Percentiles rank a stretch among this genome's conserved stretches.
Evolutionary conservation across 208 protist genomes (phyloP).

Genomic region (Vickermania ingenoplastis): DNA sequence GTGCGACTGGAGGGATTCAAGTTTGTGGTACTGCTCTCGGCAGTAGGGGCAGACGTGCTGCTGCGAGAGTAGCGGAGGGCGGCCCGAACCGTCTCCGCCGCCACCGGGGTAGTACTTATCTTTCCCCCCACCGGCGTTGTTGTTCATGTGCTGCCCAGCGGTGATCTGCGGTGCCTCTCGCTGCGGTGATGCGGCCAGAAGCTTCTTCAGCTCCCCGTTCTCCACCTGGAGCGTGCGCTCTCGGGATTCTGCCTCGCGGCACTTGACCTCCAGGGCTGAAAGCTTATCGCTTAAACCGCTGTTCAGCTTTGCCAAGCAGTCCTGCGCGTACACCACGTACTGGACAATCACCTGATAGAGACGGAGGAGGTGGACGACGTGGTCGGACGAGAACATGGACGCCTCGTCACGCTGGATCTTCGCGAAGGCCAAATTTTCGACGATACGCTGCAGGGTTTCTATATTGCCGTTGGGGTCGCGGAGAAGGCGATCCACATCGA

Average conservation of each 20-base stretch:
- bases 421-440: slow-evolving; percentile 85
- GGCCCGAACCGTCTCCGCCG: slow-evolving; percentile 9
- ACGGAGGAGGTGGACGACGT: slow-evolving; percentile 79
- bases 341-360: slow-evolving; percentile 81
- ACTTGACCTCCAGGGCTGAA: slow-evolving; percentile 28
- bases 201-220: slow-evolving; percentile 52
- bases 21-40: slow-evolving; percentile 73
- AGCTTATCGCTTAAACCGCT: slow-evolving; percentile 49
- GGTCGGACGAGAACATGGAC: slow-evolving; percentile 72
- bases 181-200: slow-evolving; percentile 13
- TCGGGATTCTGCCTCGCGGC: slow-evolving; percentile 19
- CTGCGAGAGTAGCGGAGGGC: background rate
- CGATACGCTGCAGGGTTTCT: slow-evolving; percentile 77
- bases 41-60: slow-evolving; percentile 48
- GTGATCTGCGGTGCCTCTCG: slow-evolving; percentile 48
- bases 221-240: slow-evolving; percentile 43
- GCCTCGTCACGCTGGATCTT: slow-evolving; percentile 80
- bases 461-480: slow-evolving; percentile 57
- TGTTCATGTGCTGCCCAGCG: slow-evolving; percentile 27
- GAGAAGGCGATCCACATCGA: slow-evolving; percentile 72
- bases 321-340: slow-evolving; percentile 86
- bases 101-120: background rate
- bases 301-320: slow-evolving; percentile 79
- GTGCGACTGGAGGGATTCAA: slow-evolving; percentile 83
- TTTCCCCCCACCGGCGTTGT: background rate